phyloP scores from a whole-genome alignment of 2,329 filamentous ascomycete genomes.

The Cladosporium sp. region DNA sequence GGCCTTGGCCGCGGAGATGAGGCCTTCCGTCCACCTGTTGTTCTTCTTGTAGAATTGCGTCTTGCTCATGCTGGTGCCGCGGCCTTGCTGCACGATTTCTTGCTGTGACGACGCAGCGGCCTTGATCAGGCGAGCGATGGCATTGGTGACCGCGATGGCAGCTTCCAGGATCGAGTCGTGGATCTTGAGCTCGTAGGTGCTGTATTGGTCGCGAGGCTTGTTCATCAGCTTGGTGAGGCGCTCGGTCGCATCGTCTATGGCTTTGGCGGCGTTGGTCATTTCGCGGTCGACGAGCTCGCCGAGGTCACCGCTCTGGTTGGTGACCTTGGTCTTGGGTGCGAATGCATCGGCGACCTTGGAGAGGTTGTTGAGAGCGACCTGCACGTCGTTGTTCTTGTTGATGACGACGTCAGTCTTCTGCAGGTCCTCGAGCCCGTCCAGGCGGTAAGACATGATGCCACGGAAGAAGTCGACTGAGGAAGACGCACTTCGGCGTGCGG shows the following conservation, averaged over 20 bases:
- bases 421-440: slow-evolving; percentile 82
- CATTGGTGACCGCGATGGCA: slow-evolving; percentile 85
- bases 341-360: slow-evolving; percentile 91
- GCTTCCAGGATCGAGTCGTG: slow-evolving; percentile 93
- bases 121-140: slow-evolving; percentile 90
- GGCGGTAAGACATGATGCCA: slow-evolving; percentile 82
- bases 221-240: slow-evolving; percentile 87
- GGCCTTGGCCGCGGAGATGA: slow-evolving; percentile 95
- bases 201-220: slow-evolving; percentile 92
- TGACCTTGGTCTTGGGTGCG: slow-evolving; percentile 80
- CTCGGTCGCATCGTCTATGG: slow-evolving; percentile 85
- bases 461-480: slow-evolving; percentile 94
- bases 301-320: slow-evolving; percentile 72
- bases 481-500: slow-evolving; percentile 75
- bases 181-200: slow-evolving; percentile 92
- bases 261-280: slow-evolving; percentile 86
- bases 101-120: slow-evolving; percentile 88
- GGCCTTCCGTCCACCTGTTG: slow-evolving; percentile 96
- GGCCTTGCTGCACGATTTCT: slow-evolving; percentile 91
- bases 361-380: slow-evolving; percentile 85
- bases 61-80: slow-evolving; percentile 65
- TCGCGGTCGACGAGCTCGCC: slow-evolving; percentile 90
- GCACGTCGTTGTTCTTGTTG: slow-evolving; percentile 93
- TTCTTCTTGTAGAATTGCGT: slow-evolving; percentile 99
- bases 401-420: slow-evolving; percentile 97